These are phyloP conservation scores for Brassica juncea DNA, from an alignment of 345 rosid species.

Conservation along the genomic window DNA sequence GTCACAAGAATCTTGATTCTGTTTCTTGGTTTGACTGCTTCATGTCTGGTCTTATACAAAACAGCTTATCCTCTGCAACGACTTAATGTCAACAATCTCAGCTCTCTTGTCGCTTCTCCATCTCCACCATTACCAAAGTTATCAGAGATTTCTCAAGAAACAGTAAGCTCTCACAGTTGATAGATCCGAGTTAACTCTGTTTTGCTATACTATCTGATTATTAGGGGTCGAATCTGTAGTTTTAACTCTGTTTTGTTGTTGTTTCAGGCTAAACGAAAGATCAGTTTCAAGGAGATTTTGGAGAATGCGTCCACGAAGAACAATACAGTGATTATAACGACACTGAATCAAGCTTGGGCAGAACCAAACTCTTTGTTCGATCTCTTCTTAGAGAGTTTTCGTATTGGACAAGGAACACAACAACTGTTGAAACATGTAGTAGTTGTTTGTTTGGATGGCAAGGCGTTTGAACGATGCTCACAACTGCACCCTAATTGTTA, in stretches of 20 bases:
- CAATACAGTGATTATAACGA: constrained; percentile 69
- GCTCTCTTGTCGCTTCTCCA: constrained; percentile 17
- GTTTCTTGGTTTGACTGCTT: constrained; percentile 39
- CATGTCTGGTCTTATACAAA: constrained; percentile 39
- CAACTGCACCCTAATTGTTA: constrained; percentile 52
- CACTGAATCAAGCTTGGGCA: constrained; percentile 73
- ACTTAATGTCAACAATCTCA: constrained; percentile 20
- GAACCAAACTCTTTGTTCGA: constrained; percentile 61
- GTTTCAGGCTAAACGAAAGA: constrained; percentile 23
- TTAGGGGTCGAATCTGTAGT: not conserved
- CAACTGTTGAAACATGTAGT: constrained; percentile 54
- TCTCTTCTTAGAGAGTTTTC: constrained; percentile 64
- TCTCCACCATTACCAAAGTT: constrained; percentile 23
- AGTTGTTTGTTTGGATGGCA: constrained; percentile 55
- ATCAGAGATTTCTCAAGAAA: constrained; percentile 14
- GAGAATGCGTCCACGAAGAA: constrained; percentile 35
- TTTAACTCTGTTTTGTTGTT: not conserved
- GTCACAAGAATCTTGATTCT: constrained; percentile 37
- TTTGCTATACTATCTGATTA: not conserved
- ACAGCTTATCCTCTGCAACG: constrained; percentile 36
- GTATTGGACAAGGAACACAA: constrained; percentile 51
- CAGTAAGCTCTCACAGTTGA: constrained; percentile 19
- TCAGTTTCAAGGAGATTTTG: constrained; percentile 32
- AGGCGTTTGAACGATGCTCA: constrained; percentile 57
- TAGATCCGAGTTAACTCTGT: constrained; percentile 25